Percentiles rank a stretch among this genome's conserved stretches.
These are phyloP conservation scores for Diaporthe citri DNA, from an alignment of 2,329 filamentous ascomycete genomes.

Conservation along the genomic window DNA sequence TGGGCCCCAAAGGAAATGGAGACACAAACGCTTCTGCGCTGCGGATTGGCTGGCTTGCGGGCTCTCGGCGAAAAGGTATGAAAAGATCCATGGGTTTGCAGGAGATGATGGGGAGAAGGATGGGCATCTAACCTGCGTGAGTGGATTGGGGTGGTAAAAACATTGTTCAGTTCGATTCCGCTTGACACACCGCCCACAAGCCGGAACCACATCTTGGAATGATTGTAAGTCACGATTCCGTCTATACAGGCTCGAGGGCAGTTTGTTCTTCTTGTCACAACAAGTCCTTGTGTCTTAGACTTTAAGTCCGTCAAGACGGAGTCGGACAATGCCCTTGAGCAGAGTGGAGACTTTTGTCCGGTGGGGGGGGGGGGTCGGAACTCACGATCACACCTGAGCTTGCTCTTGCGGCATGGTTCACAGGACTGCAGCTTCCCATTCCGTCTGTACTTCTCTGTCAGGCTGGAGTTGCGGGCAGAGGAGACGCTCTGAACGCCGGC, in stretches of 20 bases:
- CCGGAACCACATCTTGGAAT: constrained; percentile 47
- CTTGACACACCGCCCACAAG: constrained; percentile 50
- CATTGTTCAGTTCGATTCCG: constrained; percentile 48
- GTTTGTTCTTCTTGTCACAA: not conserved
- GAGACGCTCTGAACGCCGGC: constrained; percentile 27
- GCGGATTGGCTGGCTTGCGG: not conserved
- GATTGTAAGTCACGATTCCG: not conserved
- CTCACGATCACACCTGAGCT: constrained; percentile 50
- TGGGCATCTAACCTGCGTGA: constrained; percentile 44
- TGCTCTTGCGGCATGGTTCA: constrained; percentile 51
- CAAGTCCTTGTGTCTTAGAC: not conserved
- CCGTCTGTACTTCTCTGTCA: constrained; percentile 50
- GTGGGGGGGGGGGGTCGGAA: constrained; percentile 16
- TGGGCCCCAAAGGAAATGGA: not conserved
- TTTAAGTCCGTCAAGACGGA: not conserved
- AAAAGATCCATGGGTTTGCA: not conserved
- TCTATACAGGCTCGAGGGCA: not conserved
- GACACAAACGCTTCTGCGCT: constrained; percentile 3
- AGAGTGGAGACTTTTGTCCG: not conserved
- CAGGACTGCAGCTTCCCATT: constrained; percentile 53
- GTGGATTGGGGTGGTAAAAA: constrained; percentile 51
- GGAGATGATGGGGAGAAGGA: too few relatives aligned
- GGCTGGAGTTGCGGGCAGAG: constrained; percentile 39
- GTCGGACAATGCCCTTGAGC: not conserved
- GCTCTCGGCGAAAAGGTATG: not conserved